A percentile compares a stretch with the other conserved stretches of the same genome.
phyloP scores from a whole-genome alignment of 257 asterid species.

The Nicotiana knightiana region DNA sequence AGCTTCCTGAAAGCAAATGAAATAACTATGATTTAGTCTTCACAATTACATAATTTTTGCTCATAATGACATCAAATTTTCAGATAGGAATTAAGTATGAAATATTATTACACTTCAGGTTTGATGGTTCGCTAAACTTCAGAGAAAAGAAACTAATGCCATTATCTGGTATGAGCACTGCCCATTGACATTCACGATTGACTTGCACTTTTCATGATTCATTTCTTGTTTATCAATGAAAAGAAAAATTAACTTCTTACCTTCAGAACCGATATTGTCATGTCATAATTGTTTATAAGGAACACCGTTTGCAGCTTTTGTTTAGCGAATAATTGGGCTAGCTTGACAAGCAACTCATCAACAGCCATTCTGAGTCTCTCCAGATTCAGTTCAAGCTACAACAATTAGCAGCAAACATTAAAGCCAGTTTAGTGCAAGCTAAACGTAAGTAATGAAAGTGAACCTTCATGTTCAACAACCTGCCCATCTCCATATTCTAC shows the following conservation, averaged over 20 bases:
- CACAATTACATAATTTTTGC: not conserved
- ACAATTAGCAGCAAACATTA: slow-evolving; percentile 12
- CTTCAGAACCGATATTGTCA: slow-evolving; percentile 93
- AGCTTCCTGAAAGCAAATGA: slow-evolving; percentile 62
- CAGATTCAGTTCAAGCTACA: slow-evolving; percentile 87
- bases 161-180: not conserved
- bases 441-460: slow-evolving; percentile 10
- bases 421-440: slow-evolving; percentile 1
- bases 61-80: not conserved
- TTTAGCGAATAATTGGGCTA: slow-evolving; percentile 67
- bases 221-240: not conserved
- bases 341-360: slow-evolving; percentile 86
- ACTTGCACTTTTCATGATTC: not conserved
- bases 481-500: slow-evolving; percentile 96
- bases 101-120: not conserved
- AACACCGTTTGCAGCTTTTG: slow-evolving; percentile 77
- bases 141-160: not conserved
- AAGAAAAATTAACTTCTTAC: slow-evolving; percentile 24
- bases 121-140: not conserved
- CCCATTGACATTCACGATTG: not conserved
- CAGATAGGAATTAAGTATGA: not conserved
- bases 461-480: slow-evolving; percentile 39
- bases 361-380: slow-evolving; percentile 93
- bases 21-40: not conserved
- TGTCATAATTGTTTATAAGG: slow-evolving; percentile 88